Base-by-base conservation (phyloP, 2,329 filamentous ascomycete species). In the Ilyonectria sp. region DNA sequence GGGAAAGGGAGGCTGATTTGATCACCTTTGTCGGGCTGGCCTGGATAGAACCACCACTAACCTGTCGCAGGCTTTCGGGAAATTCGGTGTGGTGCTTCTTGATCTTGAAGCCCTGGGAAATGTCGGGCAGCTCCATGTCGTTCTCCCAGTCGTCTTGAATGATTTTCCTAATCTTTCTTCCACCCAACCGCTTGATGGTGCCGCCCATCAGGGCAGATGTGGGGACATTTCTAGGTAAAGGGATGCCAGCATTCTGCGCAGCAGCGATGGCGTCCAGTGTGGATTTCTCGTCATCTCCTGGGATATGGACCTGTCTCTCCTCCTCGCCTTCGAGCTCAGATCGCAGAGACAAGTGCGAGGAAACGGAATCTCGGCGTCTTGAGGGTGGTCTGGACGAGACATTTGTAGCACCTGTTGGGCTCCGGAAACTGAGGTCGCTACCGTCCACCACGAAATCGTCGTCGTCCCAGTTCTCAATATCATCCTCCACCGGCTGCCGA, bases 181-280 rank as follows among this genome's bases (percentile, higher is more conserved):
- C 90, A 56, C 95, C 95, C 37, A 98, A 86, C 73, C 95, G 88
- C 83, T 97, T 97, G 78, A 98, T 98, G 10, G 94, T 95, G 59
- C 96, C 96, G 60, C 95, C 95, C 79, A 96, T 89, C 47, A 99
- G 85, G 33, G 96, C 96, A 21, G 95, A 97, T 33, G 93, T 90
- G 1, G 95, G 94, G 35, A 98, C 90, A 78, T 95, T 95, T 58
- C 89, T 86, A 31, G 96, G 96, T 63, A 98, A 90, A 7, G 96
- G 95, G 71, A 99, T 97, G 73, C 96, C 96, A 29, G 94, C 95
- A 78, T 91, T 91, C 76, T 94, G 93, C 37, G 95, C 95, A 7
- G 94, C 93, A 26, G 93, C 90, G 75, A 99, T 95, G 67, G 96
- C 95, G 78, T 97, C 93, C 74, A 91, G 84, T 10, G 93, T 97